Conservation (phyloP, 2,329 filamentous ascomycete genomes). For the Tolypocladium paradoxum region DNA sequence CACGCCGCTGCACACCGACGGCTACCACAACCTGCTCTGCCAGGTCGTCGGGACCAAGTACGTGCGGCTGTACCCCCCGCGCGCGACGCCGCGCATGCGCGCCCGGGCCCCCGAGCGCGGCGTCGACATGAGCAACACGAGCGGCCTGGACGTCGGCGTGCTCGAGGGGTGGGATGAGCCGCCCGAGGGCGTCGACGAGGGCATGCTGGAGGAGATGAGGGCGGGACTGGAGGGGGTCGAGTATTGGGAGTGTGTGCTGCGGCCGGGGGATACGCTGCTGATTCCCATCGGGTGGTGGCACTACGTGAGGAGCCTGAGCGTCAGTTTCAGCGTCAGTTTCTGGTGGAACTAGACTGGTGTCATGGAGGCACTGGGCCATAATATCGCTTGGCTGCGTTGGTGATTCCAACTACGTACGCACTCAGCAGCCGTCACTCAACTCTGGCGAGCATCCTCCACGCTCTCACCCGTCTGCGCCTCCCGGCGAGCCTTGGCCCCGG, state of each 20-base stretch:
- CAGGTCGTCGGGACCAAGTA: conserved; percentile 91
- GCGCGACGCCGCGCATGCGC: conserved; percentile 44
- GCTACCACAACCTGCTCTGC: conserved; percentile 83
- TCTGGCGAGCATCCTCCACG: conserved; percentile 19
- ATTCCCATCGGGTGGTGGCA: conserved; percentile 98
- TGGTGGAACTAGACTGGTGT: conserved; percentile 65
- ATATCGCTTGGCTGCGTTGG: neutral
- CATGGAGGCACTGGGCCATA: neutral
- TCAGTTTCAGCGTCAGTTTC: conserved; percentile 91
- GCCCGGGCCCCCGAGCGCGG: conserved; percentile 54
- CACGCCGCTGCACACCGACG: conserved; percentile 86
- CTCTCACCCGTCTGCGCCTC: conserved; percentile 30
- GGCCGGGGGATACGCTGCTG: conserved; percentile 74
- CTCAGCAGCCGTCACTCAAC: neutral
- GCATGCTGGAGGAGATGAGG: conserved; percentile 27
- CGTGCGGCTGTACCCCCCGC: conserved; percentile 72
- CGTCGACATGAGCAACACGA: conserved; percentile 91
- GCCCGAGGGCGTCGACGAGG: conserved; percentile 13
- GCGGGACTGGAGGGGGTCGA: conserved; percentile 44
- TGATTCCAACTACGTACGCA: neutral
- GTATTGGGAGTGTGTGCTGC: conserved; percentile 69
- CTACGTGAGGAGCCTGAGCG: conserved; percentile 75
- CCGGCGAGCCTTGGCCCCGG: conserved; percentile 45
- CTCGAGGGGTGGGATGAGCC: conserved; percentile 49
- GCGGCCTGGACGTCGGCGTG: conserved; percentile 62